phyloP scores from a whole-genome alignment of 1,284 basidiomycete species.

The Leccinum colubrinum region DNA sequence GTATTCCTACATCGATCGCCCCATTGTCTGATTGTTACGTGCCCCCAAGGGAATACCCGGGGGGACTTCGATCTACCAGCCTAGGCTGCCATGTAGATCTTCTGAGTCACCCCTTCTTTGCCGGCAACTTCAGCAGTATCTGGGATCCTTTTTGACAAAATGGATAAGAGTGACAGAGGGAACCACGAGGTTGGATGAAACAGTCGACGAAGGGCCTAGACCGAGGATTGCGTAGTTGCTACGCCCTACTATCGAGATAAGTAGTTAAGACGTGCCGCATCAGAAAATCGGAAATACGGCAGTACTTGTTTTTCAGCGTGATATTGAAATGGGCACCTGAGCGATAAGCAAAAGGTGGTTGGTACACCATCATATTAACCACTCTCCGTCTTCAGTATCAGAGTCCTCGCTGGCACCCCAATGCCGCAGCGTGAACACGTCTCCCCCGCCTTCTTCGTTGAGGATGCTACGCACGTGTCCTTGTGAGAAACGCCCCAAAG shows the following conservation, averaged over 20 bases:
- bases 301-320: neutral
- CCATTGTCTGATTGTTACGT: neutral
- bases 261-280: neutral
- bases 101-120: neutral
- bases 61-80: neutral
- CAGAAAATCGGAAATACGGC: neutral
- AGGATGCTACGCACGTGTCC: constrained; percentile 38
- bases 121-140: neutral
- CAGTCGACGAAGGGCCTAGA: neutral
- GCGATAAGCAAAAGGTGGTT: neutral
- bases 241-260: neutral
- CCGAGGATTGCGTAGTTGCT: neutral
- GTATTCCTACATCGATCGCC: neutral
- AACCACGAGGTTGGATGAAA: neutral
- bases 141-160: neutral
- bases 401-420: constrained; percentile 32
- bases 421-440: constrained; percentile 45
- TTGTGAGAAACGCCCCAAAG: constrained; percentile 5
- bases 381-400: constrained; percentile 24
- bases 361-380: constrained; percentile 21
- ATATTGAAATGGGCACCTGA: neutral
- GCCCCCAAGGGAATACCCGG: neutral
- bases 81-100: neutral
- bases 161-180: neutral
- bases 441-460: constrained; percentile 45